Conservation (phyloP, 164 flowering plant species). For the Vitis cinerea region DNA sequence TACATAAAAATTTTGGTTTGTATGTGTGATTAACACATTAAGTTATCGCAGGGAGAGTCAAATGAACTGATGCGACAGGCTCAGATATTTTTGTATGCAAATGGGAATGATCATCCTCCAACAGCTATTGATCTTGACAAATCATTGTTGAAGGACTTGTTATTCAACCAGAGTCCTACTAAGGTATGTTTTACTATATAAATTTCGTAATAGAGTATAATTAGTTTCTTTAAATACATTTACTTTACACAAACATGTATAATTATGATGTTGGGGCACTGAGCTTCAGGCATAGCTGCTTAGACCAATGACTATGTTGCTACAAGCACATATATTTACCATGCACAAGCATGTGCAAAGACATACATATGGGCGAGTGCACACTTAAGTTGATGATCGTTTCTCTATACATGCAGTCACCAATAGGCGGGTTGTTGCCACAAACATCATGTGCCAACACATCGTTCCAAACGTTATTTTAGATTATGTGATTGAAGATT, state of each 20-base stretch:
- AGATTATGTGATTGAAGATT: too few species aligned
- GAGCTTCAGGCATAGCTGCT: not conserved
- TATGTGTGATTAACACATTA: conserved; percentile 3
- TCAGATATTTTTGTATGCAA: conserved; percentile 73
- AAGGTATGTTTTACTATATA: conserved; percentile 52
- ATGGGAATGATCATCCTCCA: conserved; percentile 73
- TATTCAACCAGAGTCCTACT: conserved; percentile 82
- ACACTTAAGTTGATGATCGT: not conserved
- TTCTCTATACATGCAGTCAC: not conserved
- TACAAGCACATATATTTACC: not conserved
- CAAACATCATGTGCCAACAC: too few species aligned
- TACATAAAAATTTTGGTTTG: not conserved
- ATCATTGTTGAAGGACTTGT: conserved; percentile 63
- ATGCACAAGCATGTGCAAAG: too few species aligned
- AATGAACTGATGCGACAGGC: conserved; percentile 76
- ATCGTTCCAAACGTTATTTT: too few species aligned
- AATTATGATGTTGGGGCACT: not conserved
- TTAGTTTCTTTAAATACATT: too few species aligned
- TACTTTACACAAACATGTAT: not conserved
- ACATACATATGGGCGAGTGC: not conserved
- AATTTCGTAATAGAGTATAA: too few species aligned
- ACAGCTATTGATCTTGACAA: conserved; percentile 88
- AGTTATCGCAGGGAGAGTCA: conserved; percentile 54
- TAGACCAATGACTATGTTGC: not conserved
- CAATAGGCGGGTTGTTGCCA: not conserved